Percentiles rank a stretch among this genome's conserved stretches.
Evolutionary conservation across 1,284 basidiomycete genomes (phyloP).

Genomic region (Ceratobasidium sp.): DNA sequence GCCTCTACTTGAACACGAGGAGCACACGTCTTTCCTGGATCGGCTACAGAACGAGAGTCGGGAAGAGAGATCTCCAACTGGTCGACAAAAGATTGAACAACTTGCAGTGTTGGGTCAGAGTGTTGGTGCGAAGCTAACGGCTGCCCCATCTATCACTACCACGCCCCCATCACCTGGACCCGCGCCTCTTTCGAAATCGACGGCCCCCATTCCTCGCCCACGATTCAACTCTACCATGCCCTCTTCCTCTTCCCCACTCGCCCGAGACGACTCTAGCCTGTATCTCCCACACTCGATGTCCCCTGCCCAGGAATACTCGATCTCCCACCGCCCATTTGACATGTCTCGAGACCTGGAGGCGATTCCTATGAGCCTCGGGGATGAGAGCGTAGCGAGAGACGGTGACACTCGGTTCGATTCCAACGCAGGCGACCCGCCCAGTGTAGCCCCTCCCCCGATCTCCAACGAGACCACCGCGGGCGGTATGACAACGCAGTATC

Average conservation of each 20-base stretch:
- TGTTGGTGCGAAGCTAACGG: slow-evolving; percentile 19
- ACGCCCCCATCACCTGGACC: slow-evolving; percentile 8
- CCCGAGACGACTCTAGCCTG: slow-evolving; percentile 21
- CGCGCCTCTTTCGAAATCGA: not conserved
- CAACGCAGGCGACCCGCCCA: not conserved
- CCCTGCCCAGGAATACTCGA: slow-evolving; percentile 1
- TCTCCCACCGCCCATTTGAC: slow-evolving; percentile 28
- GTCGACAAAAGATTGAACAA: slow-evolving; percentile 16
- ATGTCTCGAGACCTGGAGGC: slow-evolving; percentile 36
- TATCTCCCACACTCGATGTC: slow-evolving; percentile 34
- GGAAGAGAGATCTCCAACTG: not conserved
- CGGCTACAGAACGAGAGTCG: slow-evolving; percentile 24
- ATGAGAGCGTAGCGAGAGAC: not conserved
- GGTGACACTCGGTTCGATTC: slow-evolving; percentile 1
- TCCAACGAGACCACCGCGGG: not conserved
- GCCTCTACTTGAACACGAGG: slow-evolving; percentile 31
- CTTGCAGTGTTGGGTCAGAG: slow-evolving; percentile 33
- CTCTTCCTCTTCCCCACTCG: slow-evolving; percentile 21
- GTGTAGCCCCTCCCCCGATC: not conserved
- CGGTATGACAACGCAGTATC: slow-evolving; percentile 32
- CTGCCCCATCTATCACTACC: not conserved
- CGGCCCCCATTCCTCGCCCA: slow-evolving; percentile 22
- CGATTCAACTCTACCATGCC: slow-evolving; percentile 8
- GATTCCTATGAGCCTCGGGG: not conserved
- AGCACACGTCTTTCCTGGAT: slow-evolving; percentile 29